Conservation (phyloP, 2,329 filamentous ascomycete species). For the Epichloe typhina region DNA sequence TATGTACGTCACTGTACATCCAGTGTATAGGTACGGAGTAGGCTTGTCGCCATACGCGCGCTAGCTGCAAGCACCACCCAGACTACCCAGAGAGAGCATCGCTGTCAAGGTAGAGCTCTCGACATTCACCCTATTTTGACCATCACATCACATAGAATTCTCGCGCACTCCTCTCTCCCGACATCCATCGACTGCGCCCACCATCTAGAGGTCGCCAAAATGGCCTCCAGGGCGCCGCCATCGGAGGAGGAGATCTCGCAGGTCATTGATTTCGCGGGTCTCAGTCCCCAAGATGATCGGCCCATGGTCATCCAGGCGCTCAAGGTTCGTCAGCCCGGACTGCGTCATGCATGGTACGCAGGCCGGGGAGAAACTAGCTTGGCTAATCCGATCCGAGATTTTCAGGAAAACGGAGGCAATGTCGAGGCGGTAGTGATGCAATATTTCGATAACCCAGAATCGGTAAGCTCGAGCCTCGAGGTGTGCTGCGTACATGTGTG, state of each 20-base stretch:
- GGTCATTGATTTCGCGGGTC: slow-evolving; percentile 29
- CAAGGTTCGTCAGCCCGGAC: slow-evolving; percentile 18
- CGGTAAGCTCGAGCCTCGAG: slow-evolving; percentile 12
- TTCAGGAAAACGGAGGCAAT: slow-evolving; percentile 29
- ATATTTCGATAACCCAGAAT: slow-evolving; percentile 34
- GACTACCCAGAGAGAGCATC: background rate
- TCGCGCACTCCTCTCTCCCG: background rate
- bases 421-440: slow-evolving; percentile 36
- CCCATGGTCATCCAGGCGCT: slow-evolving; percentile 27
- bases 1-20: too few relatives aligned
- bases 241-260: slow-evolving; percentile 23
- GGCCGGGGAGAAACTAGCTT: background rate
- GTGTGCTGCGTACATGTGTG: background rate
- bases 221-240: slow-evolving; percentile 24
- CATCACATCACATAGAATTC: background rate
- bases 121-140: background rate
- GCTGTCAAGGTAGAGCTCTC: background rate
- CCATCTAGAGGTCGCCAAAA: slow-evolving; percentile 8
- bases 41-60: background rate
- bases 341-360: background rate
- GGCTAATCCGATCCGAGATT: background rate
- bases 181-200: background rate
- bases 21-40: background rate
- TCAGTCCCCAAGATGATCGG: slow-evolving; percentile 24
- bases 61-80: background rate